These are phyloP conservation scores for Urostyla sp. DNA, from an alignment of 73 alveolate genomes.

Conservation along the genomic window DNA sequence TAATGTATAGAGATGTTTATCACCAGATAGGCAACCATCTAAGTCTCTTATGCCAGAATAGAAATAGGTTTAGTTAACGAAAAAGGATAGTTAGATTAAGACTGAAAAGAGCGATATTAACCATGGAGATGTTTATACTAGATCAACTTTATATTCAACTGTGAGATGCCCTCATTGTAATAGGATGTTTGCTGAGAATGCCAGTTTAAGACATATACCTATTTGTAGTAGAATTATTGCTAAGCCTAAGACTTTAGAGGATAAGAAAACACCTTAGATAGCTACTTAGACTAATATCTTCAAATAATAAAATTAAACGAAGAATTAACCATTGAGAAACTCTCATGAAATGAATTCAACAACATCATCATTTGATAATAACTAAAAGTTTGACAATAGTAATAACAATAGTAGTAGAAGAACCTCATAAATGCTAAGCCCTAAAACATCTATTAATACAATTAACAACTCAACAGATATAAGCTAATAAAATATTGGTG, in stretches of 20 bases:
- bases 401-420: too few species aligned
- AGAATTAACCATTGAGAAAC: not conserved
- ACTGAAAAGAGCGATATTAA: not conserved
- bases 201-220: constrained; percentile 46
- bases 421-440: too few species aligned
- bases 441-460: too few species aligned
- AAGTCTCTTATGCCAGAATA: not conserved
- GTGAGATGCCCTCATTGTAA: constrained; percentile 51
- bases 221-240: constrained; percentile 30
- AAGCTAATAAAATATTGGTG: too few species aligned
- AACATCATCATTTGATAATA: not conserved
- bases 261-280: too few species aligned
- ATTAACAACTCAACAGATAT: too few species aligned
- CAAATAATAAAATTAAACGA: not conserved
- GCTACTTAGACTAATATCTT: too few species aligned
- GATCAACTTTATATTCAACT: constrained; percentile 26
- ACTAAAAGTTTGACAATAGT: too few species aligned
- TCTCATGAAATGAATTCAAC: not conserved
- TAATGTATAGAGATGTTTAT: constrained; percentile 11
- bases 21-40: not conserved
- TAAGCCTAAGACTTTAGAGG: constrained; percentile 18
- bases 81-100: too few species aligned
- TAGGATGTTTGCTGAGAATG: constrained; percentile 32
- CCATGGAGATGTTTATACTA: constrained; percentile 30
- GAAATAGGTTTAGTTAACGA: too few species aligned